Conservation (phyloP, 306 rosid species). For the Citrullus colocynthis region DNA sequence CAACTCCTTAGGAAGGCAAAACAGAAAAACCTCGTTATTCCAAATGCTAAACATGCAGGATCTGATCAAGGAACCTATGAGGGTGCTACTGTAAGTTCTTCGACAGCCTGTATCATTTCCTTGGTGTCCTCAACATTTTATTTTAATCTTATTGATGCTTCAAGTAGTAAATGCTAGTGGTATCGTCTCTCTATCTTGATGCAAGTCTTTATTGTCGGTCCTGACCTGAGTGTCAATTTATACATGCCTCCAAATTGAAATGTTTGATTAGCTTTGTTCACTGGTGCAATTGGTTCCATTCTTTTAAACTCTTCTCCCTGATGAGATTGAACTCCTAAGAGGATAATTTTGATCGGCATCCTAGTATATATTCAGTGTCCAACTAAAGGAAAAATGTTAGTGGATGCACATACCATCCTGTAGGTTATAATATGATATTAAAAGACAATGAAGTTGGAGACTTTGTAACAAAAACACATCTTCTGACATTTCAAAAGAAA, state of each 20-base stretch:
- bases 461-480: background rate
- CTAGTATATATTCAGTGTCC: background rate
- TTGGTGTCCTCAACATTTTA: background rate
- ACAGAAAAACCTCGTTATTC: constrained; percentile 76
- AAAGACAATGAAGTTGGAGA: background rate
- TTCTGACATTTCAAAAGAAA: background rate
- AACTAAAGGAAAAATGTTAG: background rate
- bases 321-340: background rate
- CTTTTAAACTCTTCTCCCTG: background rate
- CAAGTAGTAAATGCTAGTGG: background rate
- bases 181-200: background rate
- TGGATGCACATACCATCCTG: background rate
- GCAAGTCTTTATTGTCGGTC: background rate
- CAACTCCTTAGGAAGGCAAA: constrained; percentile 99
- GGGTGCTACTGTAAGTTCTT: constrained; percentile 91
- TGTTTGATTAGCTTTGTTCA: background rate
- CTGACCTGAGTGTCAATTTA: background rate
- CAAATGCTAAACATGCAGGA: constrained; percentile 80
- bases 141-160: constrained; percentile 1
- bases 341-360: background rate
- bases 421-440: no score
- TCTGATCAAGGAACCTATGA: constrained; percentile 96
- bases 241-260: background rate
- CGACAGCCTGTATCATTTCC: background rate
- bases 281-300: background rate